Base-by-base conservation (phyloP, 1,139 yeast species). In the Blastobotrys raffinosifermentans region DNA sequence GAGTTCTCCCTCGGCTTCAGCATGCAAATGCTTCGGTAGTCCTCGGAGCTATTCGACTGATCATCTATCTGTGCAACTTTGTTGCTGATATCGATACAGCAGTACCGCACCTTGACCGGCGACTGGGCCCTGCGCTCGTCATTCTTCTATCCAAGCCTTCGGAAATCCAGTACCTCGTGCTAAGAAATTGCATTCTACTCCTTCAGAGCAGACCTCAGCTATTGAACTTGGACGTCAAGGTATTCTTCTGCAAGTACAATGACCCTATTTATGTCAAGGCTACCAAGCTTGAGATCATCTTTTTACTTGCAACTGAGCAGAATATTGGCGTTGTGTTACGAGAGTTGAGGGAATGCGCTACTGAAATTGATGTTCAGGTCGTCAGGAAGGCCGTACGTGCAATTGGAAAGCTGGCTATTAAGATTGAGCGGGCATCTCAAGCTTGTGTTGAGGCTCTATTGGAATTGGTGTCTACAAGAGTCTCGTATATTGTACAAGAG, bases 201-300 rank as follows among this genome's bases (percentile, higher is more conserved):
- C 68, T 87, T 22, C 70, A 87, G 41, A 77, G 86, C 29, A 72
- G 79, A 43, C 79, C 80, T 14, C 70, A 74, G 15, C 65, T 85
- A 41, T 63, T 84, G 4, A 64, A 67, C 16, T 66, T 85, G 38
- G 93, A 82, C 47, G 86, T 81, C 19, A 76, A 77, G 40, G 75
- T 78, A 63, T 85, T 89, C 57, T 86, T 85, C 58, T 80, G 93
- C 60, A 77, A 78, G 45, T 84, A 75, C 51, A 81, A 82, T 54
- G 96, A 89, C 57, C 93, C 94, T 0, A 77, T 84, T 16, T 91
- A 83, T 56, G 80, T 91, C 54, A 86, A 87, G 58, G 93, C 87
- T 50, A 84, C 96, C 7, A 89, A 91, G 53, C 67, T 91, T 32
- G 97, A 89, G 54, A 82, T 91, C 40, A 77, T 89, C 19, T 86